Base-by-base conservation (phyloP, 1,284 basidiomycete species). In the Malassezia japonica region DNA sequence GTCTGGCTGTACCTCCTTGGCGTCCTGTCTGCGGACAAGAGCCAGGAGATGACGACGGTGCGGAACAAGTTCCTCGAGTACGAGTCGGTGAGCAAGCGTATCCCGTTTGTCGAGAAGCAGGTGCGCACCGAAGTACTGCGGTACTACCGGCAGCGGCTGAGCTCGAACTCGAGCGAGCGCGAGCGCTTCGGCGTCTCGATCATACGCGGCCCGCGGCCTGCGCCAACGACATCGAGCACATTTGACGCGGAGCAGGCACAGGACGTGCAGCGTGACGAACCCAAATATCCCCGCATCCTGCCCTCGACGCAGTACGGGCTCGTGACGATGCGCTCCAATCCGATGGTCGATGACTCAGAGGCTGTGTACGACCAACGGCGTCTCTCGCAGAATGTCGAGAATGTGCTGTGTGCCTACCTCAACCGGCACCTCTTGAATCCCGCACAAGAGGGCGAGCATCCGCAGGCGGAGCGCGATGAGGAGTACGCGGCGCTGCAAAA, bases 1-100 rank as follows among this genome's bases (percentile, higher is more conserved):
- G 69, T 72, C 12, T 72, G 69, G 69, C 59, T 72, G 15, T 70
- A 72, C 44, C 59, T 72, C 1, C 64, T 72, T 13, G 69, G 69
- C 35, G 69, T 72, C 6, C 63, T 72, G 6, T 65, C 65, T 32
- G 61, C 61, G 29, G 67, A 72, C 54, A 72, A 70, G 53, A 57
- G 59, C 1, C 65, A 70, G 39, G 69, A 72, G 47, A 70, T 70
- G 67, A 70, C 67, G 2, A 55, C 67, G 8, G 69, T 72, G 1
- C 56, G 69, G 2, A 63, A 56, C 56, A 70, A 69, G 38, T 69
- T 65, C 41, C 42, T 67, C 1, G 67, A 64, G 18, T 72, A 72
- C 43, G 69, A 72, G 33, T 50, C 54, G 8, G 50, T 70, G 21
- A 64, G 65, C 50, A 71, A 71, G 48, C 64, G 61, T 36, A 60